Base-by-base conservation (phyloP, 228 moss, liverwort and hornwort genomes). In the Sphagnum magellanicum region DNA sequence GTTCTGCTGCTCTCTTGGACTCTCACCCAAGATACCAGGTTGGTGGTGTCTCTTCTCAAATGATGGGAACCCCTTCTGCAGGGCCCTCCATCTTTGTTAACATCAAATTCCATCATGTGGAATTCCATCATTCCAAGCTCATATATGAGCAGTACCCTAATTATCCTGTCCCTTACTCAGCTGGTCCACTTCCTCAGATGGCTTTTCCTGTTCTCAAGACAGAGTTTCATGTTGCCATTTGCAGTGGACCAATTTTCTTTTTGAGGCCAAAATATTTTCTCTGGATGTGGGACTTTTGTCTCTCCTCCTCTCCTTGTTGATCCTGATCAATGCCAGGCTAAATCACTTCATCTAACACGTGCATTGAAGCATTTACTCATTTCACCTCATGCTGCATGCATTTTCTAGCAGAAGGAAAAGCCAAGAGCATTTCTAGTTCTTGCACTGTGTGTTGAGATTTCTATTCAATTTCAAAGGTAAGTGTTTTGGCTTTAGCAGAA, bases 11-110 rank as follows among this genome's bases (percentile, higher is more conserved):
- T 98, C 98, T 89, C 98, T 98, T 92, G 98, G 98, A 84, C 87
- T 98, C 75, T 88, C 98, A 83, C 86, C 94, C 87, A 98, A 98
- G 93, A 98, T 98, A 92, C 98, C 98, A 98, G 98, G 98, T 98
- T 98, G 98, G 98, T 98, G 94, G 90, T 92, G 85, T 85, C 84
- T 74, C 78, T 79, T 82, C 88, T 79, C 81, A 85, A 81, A 89
- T 32, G 32, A 32, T 3, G 32, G 32, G 32, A 32, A 32, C 32
- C 32, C 69, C 60, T 60, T 50, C 50, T 15, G 49, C 32, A 74
- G 60, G 69, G 59, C 32, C 32, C 69, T 69, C 69, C 60, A 48
- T 69, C 59, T n/a, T 50, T 49, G 60, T 11, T 69, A 48, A 50
- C 73, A 63, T 79, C 67, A 77, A 61, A 72, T 73, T 53, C 76